Base-by-base conservation (phyloP, 179 eudicot species). In the Amaranthus tricolor region DNA sequence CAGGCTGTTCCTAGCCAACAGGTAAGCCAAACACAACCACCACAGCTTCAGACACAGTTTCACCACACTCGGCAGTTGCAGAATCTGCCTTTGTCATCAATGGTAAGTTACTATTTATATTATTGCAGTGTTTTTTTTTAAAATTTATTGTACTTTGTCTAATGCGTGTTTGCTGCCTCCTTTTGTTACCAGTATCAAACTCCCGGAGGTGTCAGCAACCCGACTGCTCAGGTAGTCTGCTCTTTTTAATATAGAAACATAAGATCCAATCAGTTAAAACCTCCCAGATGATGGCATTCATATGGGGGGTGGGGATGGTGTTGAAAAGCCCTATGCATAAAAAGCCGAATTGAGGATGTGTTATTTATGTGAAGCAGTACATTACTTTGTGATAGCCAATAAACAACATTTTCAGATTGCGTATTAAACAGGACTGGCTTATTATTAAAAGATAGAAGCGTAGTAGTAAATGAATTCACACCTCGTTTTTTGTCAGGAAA, bases 131-230 rank as follows among this genome's bases (percentile, higher is more conserved):
- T 69, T 59, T 58, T 9, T 2, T 47, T 62, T 69, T 31, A 11
- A 31, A 31, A 12, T 51, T 53, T 45, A 43, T 50, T 49, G 12
- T 58, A 7, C 63, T 66, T 66, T 79, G 52, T 16, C 21, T 68
- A 43, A 49, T 12, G 7, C 58, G 48, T 59, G 73, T 55, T 69
- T 44, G 52, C 72, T 52, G 62, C 68, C 73, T 51, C 7, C 48
- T 61, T 67, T 59, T 48, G 17, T 53, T 74, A 72, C 70, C 89
- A 90, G 98, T 89, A 88, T 82, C 94, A 85, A 79, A 79, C 80
- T 81, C 74, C 90, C 13, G 87, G 89, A 73, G 83, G 78, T 76
- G 50, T 74, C 40, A 81, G 89, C 50, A 88, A 79, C 68, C 86
- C 81, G 59, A 81, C 66, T 68, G 61, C 65, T 64, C 96, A 91